Base-by-base conservation (phyloP, 768 basidiomycete species). In the Leccinellum rugosiceps region DNA sequence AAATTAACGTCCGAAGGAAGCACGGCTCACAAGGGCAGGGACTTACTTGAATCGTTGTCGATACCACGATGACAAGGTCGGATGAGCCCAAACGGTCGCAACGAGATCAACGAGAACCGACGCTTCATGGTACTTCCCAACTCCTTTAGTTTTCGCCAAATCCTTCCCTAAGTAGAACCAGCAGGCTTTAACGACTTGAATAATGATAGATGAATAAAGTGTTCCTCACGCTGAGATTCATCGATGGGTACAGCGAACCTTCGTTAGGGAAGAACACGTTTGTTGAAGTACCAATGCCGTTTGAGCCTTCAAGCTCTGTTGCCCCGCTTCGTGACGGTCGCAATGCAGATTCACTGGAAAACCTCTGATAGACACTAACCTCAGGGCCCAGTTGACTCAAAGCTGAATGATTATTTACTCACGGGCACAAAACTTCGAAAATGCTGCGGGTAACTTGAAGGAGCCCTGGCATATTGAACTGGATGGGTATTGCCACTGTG, bases 351-450 rank as follows among this genome's bases (percentile, higher is more conserved):
- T 71, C 71, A 21, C 49, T 51, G 25, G 69, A 71, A 56, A 71
- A 58, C 56, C 69, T 71, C 69, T 71, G 52, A 34, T 50, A 23
- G 34, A 21, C 41, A 11, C 21, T 14, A 28, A 13, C 32, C 26
- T 52, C n/a, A 52, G 58, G 35, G 14, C n/a, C 23, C 7, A 6
- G 7, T 9, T 25, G 32, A 38, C 26, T 47, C 19, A 21, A 38
- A 31, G 31, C 25, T 10, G 11, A n/a, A 23, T n/a, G 3, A 23
- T 17, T 7, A 1, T 46, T 23, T 10, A 41, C 70, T 52, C 57
- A 70, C 69, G 1, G 69, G 69, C 3, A 72, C 11, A 17, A 70
- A 70, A 31, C 69, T 70, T 23, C 66, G 61, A 54, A 68, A 54
- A 25, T 25, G 56, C 25, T 72, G 68, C 17, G 64, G 62, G 4